These are phyloP conservation scores for Phytophthora niederhauseri DNA, from an alignment of 352 stramenopile species.

Conservation along the genomic window DNA sequence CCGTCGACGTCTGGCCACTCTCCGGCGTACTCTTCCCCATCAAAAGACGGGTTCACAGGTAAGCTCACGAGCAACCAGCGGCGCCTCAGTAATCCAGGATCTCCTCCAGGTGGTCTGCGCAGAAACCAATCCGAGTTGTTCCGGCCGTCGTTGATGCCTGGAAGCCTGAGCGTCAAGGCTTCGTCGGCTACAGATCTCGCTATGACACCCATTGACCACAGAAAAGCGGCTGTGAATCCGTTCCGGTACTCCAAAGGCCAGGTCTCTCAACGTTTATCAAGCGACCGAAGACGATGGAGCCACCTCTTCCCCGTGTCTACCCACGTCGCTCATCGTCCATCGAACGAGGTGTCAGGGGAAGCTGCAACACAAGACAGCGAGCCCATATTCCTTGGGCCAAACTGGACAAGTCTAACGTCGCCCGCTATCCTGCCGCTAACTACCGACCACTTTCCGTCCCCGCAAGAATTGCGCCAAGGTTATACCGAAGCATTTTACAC, in stretches of 20 bases:
- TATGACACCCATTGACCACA: constrained; percentile 7
- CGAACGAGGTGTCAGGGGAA: constrained; percentile 12
- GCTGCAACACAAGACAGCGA: constrained; percentile 28
- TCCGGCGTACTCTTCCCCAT: constrained; percentile 16
- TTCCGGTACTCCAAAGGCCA: constrained; percentile 58
- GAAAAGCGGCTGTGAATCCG: constrained; percentile 41
- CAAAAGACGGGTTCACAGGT: constrained; percentile 12
- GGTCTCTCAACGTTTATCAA: constrained; percentile 48
- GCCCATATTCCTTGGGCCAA: constrained; percentile 85
- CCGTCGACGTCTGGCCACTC: constrained; percentile 16
- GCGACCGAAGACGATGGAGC: constrained; percentile 95
- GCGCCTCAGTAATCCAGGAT: constrained; percentile 32
- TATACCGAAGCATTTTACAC: constrained; percentile 89
- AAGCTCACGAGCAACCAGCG: constrained; percentile 24
- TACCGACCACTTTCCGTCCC: constrained; percentile 87
- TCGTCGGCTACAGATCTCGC: constrained; percentile 23
- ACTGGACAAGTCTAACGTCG: constrained; percentile 96
- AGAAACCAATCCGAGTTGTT: constrained; percentile 50
- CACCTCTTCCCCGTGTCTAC: constrained; percentile 93
- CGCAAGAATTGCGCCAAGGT: constrained; percentile 62
- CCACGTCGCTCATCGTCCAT: constrained; percentile 11
- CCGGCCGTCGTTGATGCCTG: constrained; percentile 18
- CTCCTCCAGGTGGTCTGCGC: constrained; percentile 28
- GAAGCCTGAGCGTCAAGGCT: constrained; percentile 30
- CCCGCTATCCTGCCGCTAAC: constrained; percentile 94